These are phyloP conservation scores for Hypoxylon sp. DNA, from an alignment of 2,329 filamentous ascomycete genomes.

Conservation along the genomic window DNA sequence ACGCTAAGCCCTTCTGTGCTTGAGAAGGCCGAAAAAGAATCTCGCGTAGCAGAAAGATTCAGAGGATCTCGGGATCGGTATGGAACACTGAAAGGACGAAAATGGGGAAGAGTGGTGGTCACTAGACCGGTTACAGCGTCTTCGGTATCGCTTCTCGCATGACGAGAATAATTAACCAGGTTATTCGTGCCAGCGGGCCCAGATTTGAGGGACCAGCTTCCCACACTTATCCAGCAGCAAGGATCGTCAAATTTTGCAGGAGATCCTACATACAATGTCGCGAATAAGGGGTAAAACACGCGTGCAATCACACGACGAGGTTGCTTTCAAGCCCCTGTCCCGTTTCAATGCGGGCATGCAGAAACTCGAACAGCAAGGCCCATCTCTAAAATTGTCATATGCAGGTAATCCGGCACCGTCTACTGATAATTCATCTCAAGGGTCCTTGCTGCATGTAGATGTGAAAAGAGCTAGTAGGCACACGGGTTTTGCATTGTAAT, in stretches of 20 bases:
- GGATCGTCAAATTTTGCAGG: constrained; percentile 35
- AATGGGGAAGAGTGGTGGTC: constrained; percentile 2
- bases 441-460: too few species aligned
- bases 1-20: constrained; percentile 11
- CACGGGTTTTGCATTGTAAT: too few species aligned
- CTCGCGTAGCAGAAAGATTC: neutral
- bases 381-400: constrained; percentile 22
- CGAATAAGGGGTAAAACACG: constrained; percentile 38
- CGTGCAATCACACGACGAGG: constrained; percentile 31
- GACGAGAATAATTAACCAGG: constrained; percentile 30
- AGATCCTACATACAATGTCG: constrained; percentile 14
- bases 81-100: neutral
- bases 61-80: neutral
- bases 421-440: too few species aligned
- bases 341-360: constrained; percentile 32
- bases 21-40: neutral
- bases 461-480: constrained; percentile 11
- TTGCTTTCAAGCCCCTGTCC: constrained; percentile 30
- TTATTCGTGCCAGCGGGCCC: constrained; percentile 19
- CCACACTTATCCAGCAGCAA: constrained; percentile 34
- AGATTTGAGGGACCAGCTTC: constrained; percentile 28
- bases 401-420: constrained; percentile 32
- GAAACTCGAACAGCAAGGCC: constrained; percentile 20
- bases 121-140: constrained; percentile 9
- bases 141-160: constrained; percentile 23